These are phyloP conservation scores for Aspergillus incahuasiensis DNA, from an alignment of 495 filamentous ascomycete species.

Conservation along the genomic window DNA sequence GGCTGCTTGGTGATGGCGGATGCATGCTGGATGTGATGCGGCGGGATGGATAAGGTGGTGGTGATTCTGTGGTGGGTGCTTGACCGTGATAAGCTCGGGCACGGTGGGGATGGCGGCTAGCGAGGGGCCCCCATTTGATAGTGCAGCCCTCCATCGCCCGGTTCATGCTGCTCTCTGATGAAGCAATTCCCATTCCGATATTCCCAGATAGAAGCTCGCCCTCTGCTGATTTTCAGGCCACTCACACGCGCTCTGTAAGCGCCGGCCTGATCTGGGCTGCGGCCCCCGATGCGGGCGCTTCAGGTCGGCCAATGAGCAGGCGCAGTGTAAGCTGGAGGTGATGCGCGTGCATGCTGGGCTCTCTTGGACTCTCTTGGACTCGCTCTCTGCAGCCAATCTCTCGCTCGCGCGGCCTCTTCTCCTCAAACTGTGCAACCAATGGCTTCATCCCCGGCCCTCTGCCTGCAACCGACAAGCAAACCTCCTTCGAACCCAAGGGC, in stretches of 20 bases:
- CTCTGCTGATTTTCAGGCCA: neutral
- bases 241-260: constrained; percentile 7
- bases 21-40: neutral
- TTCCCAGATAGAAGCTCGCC: neutral
- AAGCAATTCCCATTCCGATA: neutral
- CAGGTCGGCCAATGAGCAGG: constrained; percentile 11
- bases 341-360: constrained; percentile 20
- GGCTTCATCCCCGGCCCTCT: neutral
- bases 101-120: neutral
- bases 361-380: constrained; percentile 1
- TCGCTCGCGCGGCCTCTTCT: neutral
- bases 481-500: neutral
- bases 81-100: constrained; percentile 4
- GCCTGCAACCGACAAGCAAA: constrained; percentile 1
- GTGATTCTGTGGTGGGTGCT: neutral
- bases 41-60: neutral
- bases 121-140: neutral
- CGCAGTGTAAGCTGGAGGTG: constrained; percentile 4
- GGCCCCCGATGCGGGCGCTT: constrained; percentile 15
- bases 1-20: neutral
- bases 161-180: neutral
- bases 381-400: neutral
- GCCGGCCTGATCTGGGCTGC: constrained; percentile 10
- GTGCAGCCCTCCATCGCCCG: neutral
- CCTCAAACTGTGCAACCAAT: constrained; percentile 14